Evolutionary conservation across 140 eudicot genomes (phyloP).

Genomic region (Cichorium intybus): DNA sequence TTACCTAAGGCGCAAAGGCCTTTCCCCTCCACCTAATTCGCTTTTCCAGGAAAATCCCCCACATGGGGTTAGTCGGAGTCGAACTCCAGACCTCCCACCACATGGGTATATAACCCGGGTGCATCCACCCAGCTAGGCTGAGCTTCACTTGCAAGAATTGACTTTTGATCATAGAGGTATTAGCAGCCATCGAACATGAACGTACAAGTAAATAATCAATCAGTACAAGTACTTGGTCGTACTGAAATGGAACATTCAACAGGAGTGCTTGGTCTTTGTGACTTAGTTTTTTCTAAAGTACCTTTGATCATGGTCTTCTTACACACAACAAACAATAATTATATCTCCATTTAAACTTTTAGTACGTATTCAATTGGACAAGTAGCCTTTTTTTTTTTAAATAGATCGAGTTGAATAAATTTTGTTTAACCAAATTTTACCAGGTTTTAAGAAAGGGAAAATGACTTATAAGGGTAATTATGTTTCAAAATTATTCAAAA

Average conservation of each 20-base stretch:
- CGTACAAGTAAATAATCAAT: background rate
- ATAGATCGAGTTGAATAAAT: background rate
- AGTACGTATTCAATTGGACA: background rate
- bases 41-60: too few species aligned
- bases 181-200: conserved; percentile 5
- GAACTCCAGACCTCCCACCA: too few species aligned
- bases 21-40: too few species aligned
- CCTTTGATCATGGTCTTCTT: background rate
- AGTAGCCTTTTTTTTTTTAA: too few species aligned
- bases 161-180: background rate
- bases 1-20: too few species aligned
- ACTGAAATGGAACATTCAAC: background rate
- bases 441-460: too few species aligned
- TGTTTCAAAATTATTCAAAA: too few species aligned
- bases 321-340: background rate
- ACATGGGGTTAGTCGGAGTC: too few species aligned
- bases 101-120: too few species aligned
- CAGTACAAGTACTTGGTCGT: background rate
- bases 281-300: background rate
- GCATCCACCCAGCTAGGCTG: too few species aligned
- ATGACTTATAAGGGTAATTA: too few species aligned
- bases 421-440: too few species aligned
- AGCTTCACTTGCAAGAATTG: background rate
- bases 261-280: conserved; percentile 3
- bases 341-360: background rate